These are phyloP conservation scores for Hibiscus tridactylites DNA, from an alignment of 345 rosid genomes.

Conservation along the genomic window DNA sequence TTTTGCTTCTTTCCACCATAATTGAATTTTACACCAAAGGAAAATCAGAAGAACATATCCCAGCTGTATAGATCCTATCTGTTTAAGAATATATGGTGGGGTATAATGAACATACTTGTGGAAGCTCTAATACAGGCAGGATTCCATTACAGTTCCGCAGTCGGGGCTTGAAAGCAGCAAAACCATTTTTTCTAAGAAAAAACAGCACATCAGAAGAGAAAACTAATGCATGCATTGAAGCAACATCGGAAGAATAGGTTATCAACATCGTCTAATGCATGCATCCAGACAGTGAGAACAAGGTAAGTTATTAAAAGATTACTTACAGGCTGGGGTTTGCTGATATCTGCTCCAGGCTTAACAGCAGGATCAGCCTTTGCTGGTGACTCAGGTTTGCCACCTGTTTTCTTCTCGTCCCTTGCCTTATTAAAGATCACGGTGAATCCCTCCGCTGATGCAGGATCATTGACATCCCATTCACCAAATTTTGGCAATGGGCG, in stretches of 20 bases:
- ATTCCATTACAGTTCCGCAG: constrained; percentile 52
- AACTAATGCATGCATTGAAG: not conserved
- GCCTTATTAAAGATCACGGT: constrained; percentile 92
- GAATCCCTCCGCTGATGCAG: constrained; percentile 90
- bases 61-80: not conserved
- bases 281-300: not conserved
- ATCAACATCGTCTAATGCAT: too few relatives aligned
- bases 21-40: not conserved
- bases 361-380: constrained; percentile 33
- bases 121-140: constrained; percentile 17
- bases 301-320: constrained; percentile 2
- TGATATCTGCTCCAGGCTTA: constrained; percentile 48
- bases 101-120: constrained; percentile 15
- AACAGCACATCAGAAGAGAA: too few relatives aligned
- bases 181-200: constrained; percentile 72
- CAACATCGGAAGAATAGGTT: too few relatives aligned
- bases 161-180: constrained; percentile 18
- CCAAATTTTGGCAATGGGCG: constrained; percentile 91
- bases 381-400: constrained; percentile 59
- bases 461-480: constrained; percentile 94
- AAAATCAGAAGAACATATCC: not conserved
- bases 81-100: not conserved
- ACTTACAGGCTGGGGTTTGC: constrained; percentile 75
- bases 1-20: constrained; percentile 10
- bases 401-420: constrained; percentile 89